A percentile compares a stretch with the other conserved stretches of the same genome.
Conservation (phyloP, 768 basidiomycete species). For the Tulasnella sp. region DNA sequence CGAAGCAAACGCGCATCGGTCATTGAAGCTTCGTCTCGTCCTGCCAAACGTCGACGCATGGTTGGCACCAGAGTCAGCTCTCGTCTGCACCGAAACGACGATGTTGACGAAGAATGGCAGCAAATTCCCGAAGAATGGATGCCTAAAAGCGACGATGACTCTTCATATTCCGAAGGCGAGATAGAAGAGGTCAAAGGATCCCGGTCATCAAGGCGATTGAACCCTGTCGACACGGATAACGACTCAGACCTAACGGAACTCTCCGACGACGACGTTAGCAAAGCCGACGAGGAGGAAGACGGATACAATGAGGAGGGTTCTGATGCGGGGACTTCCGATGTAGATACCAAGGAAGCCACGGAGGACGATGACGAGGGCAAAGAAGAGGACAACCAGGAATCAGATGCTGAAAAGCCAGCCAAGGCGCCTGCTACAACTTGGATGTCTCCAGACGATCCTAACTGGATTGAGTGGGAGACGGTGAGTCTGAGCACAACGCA, state of each 20-base stretch:
- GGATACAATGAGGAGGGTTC: background rate
- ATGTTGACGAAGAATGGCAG: slow-evolving; percentile 14
- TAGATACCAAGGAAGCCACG: background rate
- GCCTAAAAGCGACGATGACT: background rate
- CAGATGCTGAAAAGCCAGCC: background rate
- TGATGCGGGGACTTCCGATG: background rate
- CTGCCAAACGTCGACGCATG: slow-evolving; percentile 5
- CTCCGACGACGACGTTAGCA: slow-evolving; percentile 3
- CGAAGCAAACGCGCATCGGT: slow-evolving; percentile 8
- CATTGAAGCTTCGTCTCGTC: background rate
- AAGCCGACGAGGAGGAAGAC: background rate
- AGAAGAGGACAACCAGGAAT: background rate
- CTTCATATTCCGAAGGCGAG: background rate
- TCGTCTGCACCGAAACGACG: slow-evolving; percentile 1
- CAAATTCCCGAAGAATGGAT: slow-evolving; percentile 14
- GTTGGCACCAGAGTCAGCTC: slow-evolving; percentile 8
- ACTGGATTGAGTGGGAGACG: slow-evolving; percentile 16
- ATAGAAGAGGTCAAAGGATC: background rate
- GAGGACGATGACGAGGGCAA: background rate
- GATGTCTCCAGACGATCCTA: slow-evolving; percentile 8
- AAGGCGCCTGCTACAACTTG: background rate
- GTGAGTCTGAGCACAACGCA: background rate
- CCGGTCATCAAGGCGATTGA: background rate
- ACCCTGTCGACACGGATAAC: background rate
- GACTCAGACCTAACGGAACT: slow-evolving; percentile 16